Evolutionary conservation across 805 yeast genomes (phyloP), one percentile per base, ranked within the genome.

Genomic region (Blastobotrys terrestris): DNA sequence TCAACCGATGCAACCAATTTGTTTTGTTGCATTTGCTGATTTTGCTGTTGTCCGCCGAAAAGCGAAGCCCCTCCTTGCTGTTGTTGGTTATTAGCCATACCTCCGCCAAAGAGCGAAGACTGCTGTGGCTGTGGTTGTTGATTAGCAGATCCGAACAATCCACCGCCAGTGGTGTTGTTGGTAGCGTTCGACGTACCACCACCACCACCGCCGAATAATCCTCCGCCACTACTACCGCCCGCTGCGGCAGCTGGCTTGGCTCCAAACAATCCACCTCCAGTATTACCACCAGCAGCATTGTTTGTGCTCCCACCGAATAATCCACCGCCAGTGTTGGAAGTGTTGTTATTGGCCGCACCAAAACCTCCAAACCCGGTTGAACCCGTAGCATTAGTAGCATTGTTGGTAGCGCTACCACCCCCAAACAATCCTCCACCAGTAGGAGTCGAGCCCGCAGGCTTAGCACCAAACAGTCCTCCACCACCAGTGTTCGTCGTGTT

Each of bases 1-100:
- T 71, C 73, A 50, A 70, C 64, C 31, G 70, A 59, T 44, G 76
- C 69, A 47, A 66, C 63, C 15, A 67, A 60, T 21, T 67, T 67
- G 54, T 57, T 68, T 46, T 52, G 56, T 43, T 52, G 54, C 2
- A 31, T 22, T 18, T 16, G 39, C 42, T 53, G 72, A 62, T 21
- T 71, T 42, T 40, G 67, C 49, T 49, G 48, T 44, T 43, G 53
- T 48, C 51, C 39, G 49, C n/a, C 42, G 31, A 31, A 52, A 51
- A 26, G 41, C 35, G 11, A 26, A 11, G 35, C 5, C 11, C 35
- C 35, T 5, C 35, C 35, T 5, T 43, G 45, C 45, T 43, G 45
- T 20, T 40, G 44, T 40, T 43, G 45, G 7, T 43, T 16, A 11
- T 15, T n/a, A 7, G 16, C 22, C 3, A 20, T 3, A 2, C 20